Evolutionary conservation across 176 grass and related monocot species (phyloP).

Genomic region (Phoenix dactylifera): DNA sequence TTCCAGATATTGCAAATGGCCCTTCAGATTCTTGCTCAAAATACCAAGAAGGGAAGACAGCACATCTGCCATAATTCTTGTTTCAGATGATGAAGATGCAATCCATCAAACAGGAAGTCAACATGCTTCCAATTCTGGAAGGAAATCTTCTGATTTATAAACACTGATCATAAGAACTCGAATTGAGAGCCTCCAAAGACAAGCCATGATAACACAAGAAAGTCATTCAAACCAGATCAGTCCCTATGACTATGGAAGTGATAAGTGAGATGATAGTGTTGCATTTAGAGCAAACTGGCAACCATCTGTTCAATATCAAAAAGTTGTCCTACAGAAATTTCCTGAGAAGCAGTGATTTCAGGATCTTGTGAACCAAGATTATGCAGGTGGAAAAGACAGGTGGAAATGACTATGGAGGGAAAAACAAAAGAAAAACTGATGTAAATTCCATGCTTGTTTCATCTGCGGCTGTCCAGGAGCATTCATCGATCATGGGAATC

Average conservation of each 20-base stretch:
- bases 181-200: slow-evolving; percentile 17
- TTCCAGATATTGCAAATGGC: too few relatives aligned
- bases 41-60: too few relatives aligned
- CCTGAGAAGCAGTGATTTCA: slow-evolving; percentile 6
- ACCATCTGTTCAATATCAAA: slow-evolving; percentile 59
- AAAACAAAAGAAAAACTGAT: slow-evolving; percentile 10
- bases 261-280: slow-evolving; percentile 14
- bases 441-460: slow-evolving; percentile 12
- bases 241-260: slow-evolving; percentile 31
- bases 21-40: too few relatives aligned
- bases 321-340: slow-evolving; percentile 59
- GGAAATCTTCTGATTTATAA: slow-evolving; percentile 11
- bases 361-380: slow-evolving; percentile 51
- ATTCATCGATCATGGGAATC: not conserved
- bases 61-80: too few relatives aligned
- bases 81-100: too few relatives aligned
- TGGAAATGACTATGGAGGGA: slow-evolving; percentile 21
- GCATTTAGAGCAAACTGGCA: slow-evolving; percentile 33
- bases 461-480: not conserved
- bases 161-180: slow-evolving; percentile 14
- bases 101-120: too few relatives aligned
- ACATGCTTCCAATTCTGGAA: slow-evolving; percentile 1
- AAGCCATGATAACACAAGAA: slow-evolving; percentile 22
- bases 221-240: slow-evolving; percentile 31
- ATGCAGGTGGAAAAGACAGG: slow-evolving; percentile 33